Conservation (phyloP, 176 grass and related monocot species). For the Oryza rufipogon region DNA sequence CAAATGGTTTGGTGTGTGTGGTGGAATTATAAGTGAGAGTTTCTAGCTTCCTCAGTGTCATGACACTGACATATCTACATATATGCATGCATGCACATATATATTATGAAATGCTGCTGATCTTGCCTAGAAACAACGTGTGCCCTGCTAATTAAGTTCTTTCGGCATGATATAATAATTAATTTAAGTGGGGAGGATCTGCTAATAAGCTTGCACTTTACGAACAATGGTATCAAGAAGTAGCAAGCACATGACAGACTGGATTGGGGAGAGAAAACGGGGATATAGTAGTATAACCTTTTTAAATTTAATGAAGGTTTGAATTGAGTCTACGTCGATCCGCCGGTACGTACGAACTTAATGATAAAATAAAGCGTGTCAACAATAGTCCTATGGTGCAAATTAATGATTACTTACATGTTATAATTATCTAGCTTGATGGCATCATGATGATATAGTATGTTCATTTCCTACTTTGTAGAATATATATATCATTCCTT, state of each 20-base stretch:
- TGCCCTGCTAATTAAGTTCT: not conserved
- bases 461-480: no score
- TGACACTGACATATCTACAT: not conserved
- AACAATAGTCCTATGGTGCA: not conserved
- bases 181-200: not conserved
- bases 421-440: not conserved
- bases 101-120: not conserved
- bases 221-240: not conserved
- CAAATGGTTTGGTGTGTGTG: no score
- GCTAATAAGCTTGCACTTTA: constrained; percentile 1
- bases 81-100: no score
- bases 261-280: not conserved
- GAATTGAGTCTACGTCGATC: not conserved
- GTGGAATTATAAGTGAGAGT: no score
- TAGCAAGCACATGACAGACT: constrained; percentile 8
- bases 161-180: not conserved
- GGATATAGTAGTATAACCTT: not conserved
- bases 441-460: no score
- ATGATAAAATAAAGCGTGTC: not conserved
- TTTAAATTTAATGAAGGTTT: not conserved
- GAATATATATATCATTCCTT: no score
- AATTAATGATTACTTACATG: not conserved
- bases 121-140: not conserved
- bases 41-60: not conserved
- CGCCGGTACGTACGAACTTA: not conserved